Percentiles rank a stretch among this genome's conserved stretches.
Conservation (phyloP, 768 basidiomycete species). For the Boletellus ananas region DNA sequence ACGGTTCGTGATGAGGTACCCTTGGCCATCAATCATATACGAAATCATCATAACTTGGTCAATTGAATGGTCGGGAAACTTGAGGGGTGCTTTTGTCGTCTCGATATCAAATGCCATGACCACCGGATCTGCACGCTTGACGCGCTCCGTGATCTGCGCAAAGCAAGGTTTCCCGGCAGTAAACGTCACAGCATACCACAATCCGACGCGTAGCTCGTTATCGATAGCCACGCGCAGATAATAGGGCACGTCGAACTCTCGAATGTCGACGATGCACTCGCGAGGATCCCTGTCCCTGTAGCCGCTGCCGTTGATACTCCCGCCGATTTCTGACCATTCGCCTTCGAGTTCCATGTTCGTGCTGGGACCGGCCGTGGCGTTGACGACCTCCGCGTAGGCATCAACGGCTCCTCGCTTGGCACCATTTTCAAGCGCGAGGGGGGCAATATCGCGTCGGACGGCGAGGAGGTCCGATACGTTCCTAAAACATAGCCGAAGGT, state of each 20-base stretch:
- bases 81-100: constrained; percentile 98
- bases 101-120: constrained; percentile 99
- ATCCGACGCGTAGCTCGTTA: constrained; percentile 92
- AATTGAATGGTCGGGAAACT: constrained; percentile 92
- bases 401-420: constrained; percentile 94
- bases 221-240: constrained; percentile 99
- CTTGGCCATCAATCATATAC: constrained; percentile 98
- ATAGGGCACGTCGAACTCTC: constrained; percentile 97
- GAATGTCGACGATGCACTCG: constrained; percentile 88
- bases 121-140: constrained; percentile 98
- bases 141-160: constrained; percentile 69
- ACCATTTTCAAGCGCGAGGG: constrained; percentile 84
- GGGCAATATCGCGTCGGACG: constrained; percentile 84
- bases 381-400: constrained; percentile 95
- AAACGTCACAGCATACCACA: constrained; percentile 95
- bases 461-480: constrained; percentile 90
- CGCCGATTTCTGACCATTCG: constrained; percentile 50
- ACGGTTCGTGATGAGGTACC: constrained; percentile 94
- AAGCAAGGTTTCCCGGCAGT: constrained; percentile 76
- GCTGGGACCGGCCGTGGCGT: constrained; percentile 62
- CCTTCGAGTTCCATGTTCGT: constrained; percentile 70
- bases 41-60: constrained; percentile 99
- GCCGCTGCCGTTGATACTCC: constrained; percentile 35
- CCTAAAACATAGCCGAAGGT: constrained; percentile 84
- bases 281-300: constrained; percentile 74